These are phyloP conservation scores for Chlorella sp. DNA, from an alignment of 139 green algal species.

Conservation along the genomic window DNA sequence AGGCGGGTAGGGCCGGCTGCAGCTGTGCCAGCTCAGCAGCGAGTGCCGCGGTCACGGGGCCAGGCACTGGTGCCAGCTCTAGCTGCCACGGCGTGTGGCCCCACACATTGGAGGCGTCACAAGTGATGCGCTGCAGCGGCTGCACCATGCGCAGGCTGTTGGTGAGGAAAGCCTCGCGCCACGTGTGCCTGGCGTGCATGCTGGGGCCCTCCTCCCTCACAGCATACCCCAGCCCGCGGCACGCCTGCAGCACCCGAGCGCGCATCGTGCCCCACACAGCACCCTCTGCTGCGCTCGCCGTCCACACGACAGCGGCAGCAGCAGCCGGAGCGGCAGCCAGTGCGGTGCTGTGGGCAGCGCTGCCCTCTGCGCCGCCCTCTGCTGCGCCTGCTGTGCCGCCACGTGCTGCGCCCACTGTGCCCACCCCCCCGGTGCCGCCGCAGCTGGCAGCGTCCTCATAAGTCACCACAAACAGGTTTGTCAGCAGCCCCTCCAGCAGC, in stretches of 20 bases:
- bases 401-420: neutral
- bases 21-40: neutral
- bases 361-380: neutral
- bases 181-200: slow-evolving; percentile 4
- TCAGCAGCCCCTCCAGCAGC: slow-evolving; percentile 60
- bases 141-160: slow-evolving; percentile 50
- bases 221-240: slow-evolving; percentile 26
- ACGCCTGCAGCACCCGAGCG: slow-evolving; percentile 47
- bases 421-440: neutral
- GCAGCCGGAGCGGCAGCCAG: neutral
- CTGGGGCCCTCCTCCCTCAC: slow-evolving; percentile 35
- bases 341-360: neutral
- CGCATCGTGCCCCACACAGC: slow-evolving; percentile 49
- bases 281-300: slow-evolving; percentile 22
- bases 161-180: slow-evolving; percentile 64
- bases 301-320: neutral
- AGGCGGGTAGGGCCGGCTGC: neutral
- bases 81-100: neutral
- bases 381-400: neutral
- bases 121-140: slow-evolving; percentile 19
- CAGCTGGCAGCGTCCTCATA: neutral
- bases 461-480: slow-evolving; percentile 59
- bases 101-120: slow-evolving; percentile 15
- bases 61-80: slow-evolving; percentile 3
- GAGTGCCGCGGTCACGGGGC: slow-evolving; percentile 14